Evolutionary conservation across 2,329 filamentous ascomycete genomes (phyloP), one percentile per base, ranked within the genome.

Genomic region (Pyricularia sp.): DNA sequence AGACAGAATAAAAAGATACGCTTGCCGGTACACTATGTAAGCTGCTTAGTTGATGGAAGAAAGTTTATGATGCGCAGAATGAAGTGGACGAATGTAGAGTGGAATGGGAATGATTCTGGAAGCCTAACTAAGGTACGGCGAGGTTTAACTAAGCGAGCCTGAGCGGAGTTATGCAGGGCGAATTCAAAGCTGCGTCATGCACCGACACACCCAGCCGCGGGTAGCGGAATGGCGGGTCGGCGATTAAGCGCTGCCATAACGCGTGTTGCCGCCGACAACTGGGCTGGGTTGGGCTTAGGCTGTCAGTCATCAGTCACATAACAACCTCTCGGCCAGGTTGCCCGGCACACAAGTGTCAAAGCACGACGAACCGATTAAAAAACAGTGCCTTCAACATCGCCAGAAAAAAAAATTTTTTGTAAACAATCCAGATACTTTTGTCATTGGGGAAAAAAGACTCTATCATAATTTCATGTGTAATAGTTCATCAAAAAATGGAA

Each of bases 391-490:
- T 13, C 40, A 49, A 5, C 16, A 49, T 5, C 40, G 40, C 16
- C 16, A 49, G 6, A 35, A 4, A 13, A 13, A n/a, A n/a, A 13
- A n/a, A n/a, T 49, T 3, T n/a, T 19, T 16, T n/a, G 19, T 49
- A 49, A 49, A 49, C 19, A n/a, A 49, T 49, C 16, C 40, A 49
- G 40, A 49, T 49, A 49, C n/a, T 49, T 49, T 5, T 49, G 40
- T n/a, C 40, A 49, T 49, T 49, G 40, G 7, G 6, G 40, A 12
- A 49, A 49, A 49, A n/a, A 31, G 60, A 40, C 28, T 62, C 60
- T 62, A 62, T 61, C 60, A 7, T 62, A 40, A 31, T 31, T 35
- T 62, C 60, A 40, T 35, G 26, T 62, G 60, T 62, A 62, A 35
- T 62, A 62, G 40, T 49, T 49, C 40, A 62, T 62, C 60, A 31